Conservation (phyloP, 2,329 filamentous ascomycete genomes). For the Paraphaeosphaeria minitans region DNA sequence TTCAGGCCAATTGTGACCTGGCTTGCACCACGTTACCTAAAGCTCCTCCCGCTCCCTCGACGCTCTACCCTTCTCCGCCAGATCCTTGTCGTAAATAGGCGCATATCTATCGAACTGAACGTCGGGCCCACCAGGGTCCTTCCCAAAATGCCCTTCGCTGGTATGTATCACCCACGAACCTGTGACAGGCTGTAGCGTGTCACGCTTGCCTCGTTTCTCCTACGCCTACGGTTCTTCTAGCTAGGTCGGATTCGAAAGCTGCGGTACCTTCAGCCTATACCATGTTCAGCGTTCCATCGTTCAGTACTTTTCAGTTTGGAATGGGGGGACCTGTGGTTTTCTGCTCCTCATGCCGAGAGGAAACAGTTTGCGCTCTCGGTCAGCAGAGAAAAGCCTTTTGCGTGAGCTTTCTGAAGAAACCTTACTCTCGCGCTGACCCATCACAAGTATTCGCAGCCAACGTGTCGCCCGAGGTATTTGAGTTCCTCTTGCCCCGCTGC, state of each 20-base stretch:
- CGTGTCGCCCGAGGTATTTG: neutral
- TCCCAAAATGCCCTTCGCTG: conserved; percentile 8
- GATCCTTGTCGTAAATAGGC: conserved; percentile 7
- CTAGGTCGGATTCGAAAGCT: conserved; percentile 9
- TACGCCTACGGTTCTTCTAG: conserved; percentile 8
- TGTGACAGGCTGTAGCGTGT: conserved; percentile 10
- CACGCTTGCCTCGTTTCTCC: conserved; percentile 9
- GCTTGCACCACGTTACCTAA: neutral
- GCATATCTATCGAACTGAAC: conserved; percentile 12
- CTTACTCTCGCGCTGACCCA: neutral
- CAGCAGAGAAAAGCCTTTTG: neutral
- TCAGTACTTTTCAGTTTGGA: neutral
- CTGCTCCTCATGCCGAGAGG: neutral
- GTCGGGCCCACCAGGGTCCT: conserved; percentile 10
- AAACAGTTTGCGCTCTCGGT: neutral
- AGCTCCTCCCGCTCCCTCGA: neutral
- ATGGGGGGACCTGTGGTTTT: neutral
- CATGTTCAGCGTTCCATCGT: neutral
- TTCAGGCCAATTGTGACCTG: neutral
- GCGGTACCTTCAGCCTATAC: neutral
- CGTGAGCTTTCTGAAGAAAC: neutral
- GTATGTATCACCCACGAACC: conserved; percentile 12
- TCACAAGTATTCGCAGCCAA: neutral
- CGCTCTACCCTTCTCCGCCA: conserved; percentile 8
- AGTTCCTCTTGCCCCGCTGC: neutral